Percentiles rank a stretch among this genome's conserved stretches.
phyloP scores from a whole-genome alignment of 2,329 filamentous ascomycete genomes.

The Cadophora gregata region DNA sequence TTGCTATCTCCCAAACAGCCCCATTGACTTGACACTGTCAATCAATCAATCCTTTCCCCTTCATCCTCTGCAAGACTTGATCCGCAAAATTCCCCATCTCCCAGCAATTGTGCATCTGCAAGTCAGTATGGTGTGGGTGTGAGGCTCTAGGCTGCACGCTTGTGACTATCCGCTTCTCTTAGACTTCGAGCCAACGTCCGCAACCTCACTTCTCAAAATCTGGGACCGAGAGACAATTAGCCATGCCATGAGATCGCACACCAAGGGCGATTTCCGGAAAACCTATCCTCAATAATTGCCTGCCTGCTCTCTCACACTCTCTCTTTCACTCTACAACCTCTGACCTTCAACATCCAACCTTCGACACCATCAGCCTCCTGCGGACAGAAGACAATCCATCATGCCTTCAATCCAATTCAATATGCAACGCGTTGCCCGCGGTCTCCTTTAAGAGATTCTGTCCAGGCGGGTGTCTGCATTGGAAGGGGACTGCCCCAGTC shows the following conservation, averaged over 20 bases:
- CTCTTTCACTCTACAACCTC: not conserved
- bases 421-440: constrained; percentile 24
- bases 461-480: not conserved
- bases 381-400: constrained; percentile 29
- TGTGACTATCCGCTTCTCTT: not conserved
- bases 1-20: not conserved
- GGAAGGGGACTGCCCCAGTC: not conserved
- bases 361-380: not conserved
- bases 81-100: not conserved
- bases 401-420: constrained; percentile 31
- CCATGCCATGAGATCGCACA: constrained; percentile 13
- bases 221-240: not conserved
- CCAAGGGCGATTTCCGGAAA: not conserved
- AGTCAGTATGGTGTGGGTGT: constrained; percentile 6
- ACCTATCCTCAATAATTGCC: not conserved
- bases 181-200: not conserved
- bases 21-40: constrained; percentile 4
- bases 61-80: not conserved
- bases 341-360: not conserved
- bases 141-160: constrained; percentile 11
- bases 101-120: not conserved
- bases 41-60: not conserved
- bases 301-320: not conserved
- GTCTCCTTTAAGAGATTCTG: constrained; percentile 30
- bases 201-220: not conserved